Base-by-base conservation (phyloP, 164 flowering plant species). In the Platanus orientalis region DNA sequence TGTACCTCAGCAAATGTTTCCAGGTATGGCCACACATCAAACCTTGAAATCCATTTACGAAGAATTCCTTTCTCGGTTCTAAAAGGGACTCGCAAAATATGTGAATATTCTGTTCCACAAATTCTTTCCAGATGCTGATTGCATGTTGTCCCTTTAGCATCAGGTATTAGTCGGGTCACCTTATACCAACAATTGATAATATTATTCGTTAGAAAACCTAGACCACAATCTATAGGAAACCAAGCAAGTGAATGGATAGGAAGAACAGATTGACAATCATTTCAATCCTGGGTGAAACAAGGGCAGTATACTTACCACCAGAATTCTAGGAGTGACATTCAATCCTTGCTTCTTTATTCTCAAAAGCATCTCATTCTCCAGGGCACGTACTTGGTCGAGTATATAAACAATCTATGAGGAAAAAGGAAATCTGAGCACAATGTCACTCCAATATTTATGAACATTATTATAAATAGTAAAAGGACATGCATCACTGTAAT, bases 351-450 rank as follows among this genome's bases (percentile, higher is more conserved):
- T 84, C 76, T 86, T 84, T 3, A 89, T 86, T 9, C 96, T 78
- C 4, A 29, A 79, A 53, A 89, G 77, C 92, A 89, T 89, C 77
- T 89, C 96, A 17, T 39, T 71, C 75, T 89, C 96, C 76, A 89
- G 61, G n/a, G 96, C 92, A 56, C 92, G 90, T 58, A 89, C 96
- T 84, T 89, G 96, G 76, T 89, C 92, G 81, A 89, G 71, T 60
- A 89, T 89, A 64, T 89, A 89, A 27, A 89, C 96, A 74, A 89
- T 82, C 92, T 88, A 27, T 4, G 34, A 67, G 1, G 3, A 36
- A 32, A 29, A 10, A 34, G 19, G 51, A 16, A 24, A 49, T 26
- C 25, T 12, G 21, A 34, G 23, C 4, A 32, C 1, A 24, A 16
- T 14, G 40, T 17, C 27, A 12, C 3, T 6, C 36, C 4, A 7